Percentiles rank a stretch among this genome's conserved stretches.
These are phyloP conservation scores for Bipolaris victoriae DNA, from an alignment of 2,329 filamentous ascomycete genomes.

Conservation along the genomic window DNA sequence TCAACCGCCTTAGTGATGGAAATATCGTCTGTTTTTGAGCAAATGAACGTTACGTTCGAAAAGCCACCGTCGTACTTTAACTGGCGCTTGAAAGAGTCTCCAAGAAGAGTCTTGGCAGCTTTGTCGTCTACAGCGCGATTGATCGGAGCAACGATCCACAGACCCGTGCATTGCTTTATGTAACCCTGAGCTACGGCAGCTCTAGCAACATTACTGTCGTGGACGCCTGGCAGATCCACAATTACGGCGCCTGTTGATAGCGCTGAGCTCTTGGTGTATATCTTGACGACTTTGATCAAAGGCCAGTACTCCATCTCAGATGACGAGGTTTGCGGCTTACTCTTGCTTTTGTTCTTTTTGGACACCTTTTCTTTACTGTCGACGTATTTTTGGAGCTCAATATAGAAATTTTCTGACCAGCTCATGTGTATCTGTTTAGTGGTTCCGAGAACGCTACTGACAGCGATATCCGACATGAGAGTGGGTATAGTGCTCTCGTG, in stretches of 20 bases:
- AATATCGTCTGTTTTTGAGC: slow-evolving; percentile 69
- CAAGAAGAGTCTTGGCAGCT: slow-evolving; percentile 62
- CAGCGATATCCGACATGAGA: slow-evolving; percentile 55
- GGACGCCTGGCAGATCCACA: slow-evolving; percentile 65
- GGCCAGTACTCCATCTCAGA: slow-evolving; percentile 55
- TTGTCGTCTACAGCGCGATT: slow-evolving; percentile 66
- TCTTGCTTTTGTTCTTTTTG: slow-evolving; percentile 36
- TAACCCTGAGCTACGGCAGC: slow-evolving; percentile 64
- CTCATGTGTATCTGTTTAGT: slow-evolving; percentile 50
- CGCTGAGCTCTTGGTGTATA: slow-evolving; percentile 58
- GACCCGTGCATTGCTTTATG: slow-evolving; percentile 64
- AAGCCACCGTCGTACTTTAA: slow-evolving; percentile 65
- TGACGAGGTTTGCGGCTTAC: slow-evolving; percentile 36
- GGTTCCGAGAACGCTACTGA: slow-evolving; percentile 56
- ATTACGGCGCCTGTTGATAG: slow-evolving; percentile 62
- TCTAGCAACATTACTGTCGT: slow-evolving; percentile 66
- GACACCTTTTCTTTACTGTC: slow-evolving; percentile 61
- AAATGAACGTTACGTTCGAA: slow-evolving; percentile 64
- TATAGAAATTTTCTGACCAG: too few relatives aligned
- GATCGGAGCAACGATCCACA: slow-evolving; percentile 70
- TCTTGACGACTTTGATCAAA: slow-evolving; percentile 60
- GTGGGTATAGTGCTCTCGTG: slow-evolving; percentile 44
- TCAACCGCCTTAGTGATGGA: slow-evolving; percentile 54
- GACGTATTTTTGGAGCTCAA: slow-evolving; percentile 57
- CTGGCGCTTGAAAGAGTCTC: slow-evolving; percentile 64